phyloP scores from a whole-genome alignment of 176 grass and related monocot genomes.

The Olyra latifolia region DNA sequence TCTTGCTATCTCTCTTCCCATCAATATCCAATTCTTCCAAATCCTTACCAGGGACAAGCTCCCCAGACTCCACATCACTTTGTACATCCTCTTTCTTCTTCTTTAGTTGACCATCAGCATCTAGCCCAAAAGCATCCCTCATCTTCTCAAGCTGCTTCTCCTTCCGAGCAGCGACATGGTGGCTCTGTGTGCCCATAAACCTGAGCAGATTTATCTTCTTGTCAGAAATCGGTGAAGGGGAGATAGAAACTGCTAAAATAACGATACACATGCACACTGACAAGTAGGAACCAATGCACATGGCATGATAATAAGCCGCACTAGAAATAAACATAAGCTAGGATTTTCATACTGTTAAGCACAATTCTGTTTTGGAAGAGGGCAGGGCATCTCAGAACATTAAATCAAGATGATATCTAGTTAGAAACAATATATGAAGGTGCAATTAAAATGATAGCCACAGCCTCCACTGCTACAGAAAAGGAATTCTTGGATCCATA shows the following conservation, averaged over 20 bases:
- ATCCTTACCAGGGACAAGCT: conserved; percentile 72
- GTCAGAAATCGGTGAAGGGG: conserved; percentile 9
- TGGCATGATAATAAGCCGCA: neutral
- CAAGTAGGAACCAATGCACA: neutral
- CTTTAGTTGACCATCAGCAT: conserved; percentile 24
- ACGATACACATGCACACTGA: neutral
- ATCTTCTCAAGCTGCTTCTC: conserved; percentile 88
- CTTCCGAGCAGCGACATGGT: conserved; percentile 83
- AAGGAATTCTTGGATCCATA: conserved; percentile 40
- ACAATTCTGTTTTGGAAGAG: neutral
- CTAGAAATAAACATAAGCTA: neutral
- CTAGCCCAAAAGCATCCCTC: conserved; percentile 68
- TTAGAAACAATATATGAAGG: neutral
- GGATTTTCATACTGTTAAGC: neutral
- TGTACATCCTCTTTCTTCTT: conserved; percentile 51
- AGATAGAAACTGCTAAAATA: neutral
- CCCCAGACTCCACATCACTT: conserved; percentile 90
- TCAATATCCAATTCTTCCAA: conserved; percentile 35
- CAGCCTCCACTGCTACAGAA: neutral
- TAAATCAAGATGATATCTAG: neutral
- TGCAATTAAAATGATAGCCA: neutral
- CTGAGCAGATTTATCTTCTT: conserved; percentile 37
- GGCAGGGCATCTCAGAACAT: neutral
- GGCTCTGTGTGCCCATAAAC: conserved; percentile 73
- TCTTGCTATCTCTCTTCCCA: conserved; percentile 32